Evolutionary conservation across 2,329 filamentous ascomycete species (phyloP), one percentile per base, ranked within the genome.

Genomic region (Penicillium sp.): DNA sequence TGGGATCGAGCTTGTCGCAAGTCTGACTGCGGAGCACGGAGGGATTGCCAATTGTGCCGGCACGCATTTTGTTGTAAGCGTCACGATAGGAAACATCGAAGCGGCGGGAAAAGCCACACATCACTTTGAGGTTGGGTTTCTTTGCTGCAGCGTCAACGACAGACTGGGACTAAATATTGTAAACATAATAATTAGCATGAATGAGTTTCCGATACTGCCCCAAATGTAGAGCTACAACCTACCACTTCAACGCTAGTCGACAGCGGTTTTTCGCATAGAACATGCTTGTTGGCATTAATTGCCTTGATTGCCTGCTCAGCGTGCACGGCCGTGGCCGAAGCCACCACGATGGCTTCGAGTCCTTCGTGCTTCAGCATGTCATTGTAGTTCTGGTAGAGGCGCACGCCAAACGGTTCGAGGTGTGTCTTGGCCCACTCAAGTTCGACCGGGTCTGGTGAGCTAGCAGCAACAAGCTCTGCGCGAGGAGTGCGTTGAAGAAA

Each of bases 71-170:
- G 14, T 63, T 52, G 56, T 70, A 72, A 14, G 81, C 82, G 35
- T 81, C 73, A 40, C 79, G 72, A 68, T 85, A 85, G 27, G 77
- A 81, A 30, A 72, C 67, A 53, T 86, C 83, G 68, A 86, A 86
- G 40, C 80, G 77, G 19, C 80, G 75, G 4, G 77, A 81, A 69
- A 83, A 83, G 5, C 79, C 80, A 52, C 78, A 81, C 70, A 84
- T 77, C 39, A 84, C 79, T 60, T 84, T 84, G 14, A 81, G 71
- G 36, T 81, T 59, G 1, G 80, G 79, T 36, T 75, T 73, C 45
- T 69, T 68, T 41, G 65, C 62, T 17, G 79, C 77, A 6, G 77
- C 77, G 33, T 77, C 72, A 45, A 84, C 69, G 27, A 85, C 80
- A 14, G 72, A 66, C 67, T 81, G 74, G 35, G 76, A 80, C 78